Percentiles rank a stretch among this genome's conserved stretches.
These are phyloP conservation scores for Triticum timopheevii DNA, from an alignment of 176 grass and related monocot genomes.

Conservation along the genomic window DNA sequence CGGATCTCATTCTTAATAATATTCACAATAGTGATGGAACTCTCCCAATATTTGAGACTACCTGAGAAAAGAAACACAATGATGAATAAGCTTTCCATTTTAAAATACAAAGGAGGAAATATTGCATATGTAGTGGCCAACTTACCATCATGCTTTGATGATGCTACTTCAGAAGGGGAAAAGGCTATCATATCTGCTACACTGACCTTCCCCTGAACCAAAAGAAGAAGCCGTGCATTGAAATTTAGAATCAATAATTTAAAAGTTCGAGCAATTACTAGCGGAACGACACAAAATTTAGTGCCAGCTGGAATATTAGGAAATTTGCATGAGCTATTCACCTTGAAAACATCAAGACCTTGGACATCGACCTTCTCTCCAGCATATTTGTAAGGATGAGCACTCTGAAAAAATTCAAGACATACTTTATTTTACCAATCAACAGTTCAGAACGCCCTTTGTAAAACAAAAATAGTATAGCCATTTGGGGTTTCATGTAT, in stretches of 20 bases:
- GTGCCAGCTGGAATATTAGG: not conserved
- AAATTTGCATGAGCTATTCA: slow-evolving; percentile 24
- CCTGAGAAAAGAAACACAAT: slow-evolving; percentile 38
- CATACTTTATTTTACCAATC: not conserved
- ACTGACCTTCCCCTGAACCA: slow-evolving; percentile 76
- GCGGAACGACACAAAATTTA: slow-evolving; percentile 10
- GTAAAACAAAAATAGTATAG: not conserved
- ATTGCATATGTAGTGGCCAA: slow-evolving; percentile 36
- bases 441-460: not conserved
- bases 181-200: slow-evolving; percentile 86
- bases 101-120: slow-evolving; percentile 18
- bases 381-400: slow-evolving; percentile 88
- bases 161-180: slow-evolving; percentile 50
- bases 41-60: slow-evolving; percentile 77
- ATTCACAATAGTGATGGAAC: slow-evolving; percentile 74
- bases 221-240: not conserved
- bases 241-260: slow-evolving; percentile 1
- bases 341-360: slow-evolving; percentile 90
- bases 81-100: not conserved
- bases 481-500: not conserved
- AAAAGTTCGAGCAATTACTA: not conserved
- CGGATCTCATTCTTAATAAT: slow-evolving; percentile 86
- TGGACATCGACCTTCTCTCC: slow-evolving; percentile 94
- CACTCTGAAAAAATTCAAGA: slow-evolving; percentile 62
- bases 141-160: slow-evolving; percentile 77